Evolutionary conservation across 352 stramenopile species (phyloP), one percentile per base, ranked within the genome.

Genomic region (Phytophthora cajani): DNA sequence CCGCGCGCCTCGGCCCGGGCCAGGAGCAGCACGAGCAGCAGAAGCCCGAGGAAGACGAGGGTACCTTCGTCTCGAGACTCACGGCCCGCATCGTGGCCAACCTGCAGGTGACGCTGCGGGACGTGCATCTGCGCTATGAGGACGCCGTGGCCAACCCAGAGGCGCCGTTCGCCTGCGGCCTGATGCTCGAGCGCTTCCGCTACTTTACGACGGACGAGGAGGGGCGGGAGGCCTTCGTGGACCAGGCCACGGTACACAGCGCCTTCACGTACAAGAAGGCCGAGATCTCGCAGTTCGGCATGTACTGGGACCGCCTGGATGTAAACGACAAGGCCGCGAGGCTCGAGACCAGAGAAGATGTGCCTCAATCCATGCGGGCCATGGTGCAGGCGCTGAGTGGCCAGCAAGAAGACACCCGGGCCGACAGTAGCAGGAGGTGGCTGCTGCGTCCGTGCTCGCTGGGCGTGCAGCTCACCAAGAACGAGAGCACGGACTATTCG

Each of bases 61-160:
- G 84, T 50, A 94, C 85, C 9, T 96, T 96, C 53, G 72, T 94
- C 17, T 92, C 85, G 38, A 83, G 88, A 30, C 69, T 96, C 6
- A 92, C 87, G 27, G 77, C 78, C 46, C 79, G 86, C 14, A 96
- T 96, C 47, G 79, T 94, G 33, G 85, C 91, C 69, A 94, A 96
- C 47, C 57, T 96, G 12, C 81, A 92, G 69, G 84, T 96, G 56
- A 94, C 85, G 42, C 72, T 96, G 44, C 63, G 70, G 3, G 74
- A 91, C 59, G 68, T 96, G 38, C 88, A 96, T 58, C 64, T 96
- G 17, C 74, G 88, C 4, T 96, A 94, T 50, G 87, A 96, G 62
- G 88, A 96, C 67, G 77, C 60, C 1, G 58, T 84, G 40, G 91
- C 88, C 30, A 91, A 92, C 44, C 80, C 80, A 0, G 80, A 82